Base-by-base conservation (phyloP, 495 filamentous ascomycete species). In the Tuber aestivum region DNA sequence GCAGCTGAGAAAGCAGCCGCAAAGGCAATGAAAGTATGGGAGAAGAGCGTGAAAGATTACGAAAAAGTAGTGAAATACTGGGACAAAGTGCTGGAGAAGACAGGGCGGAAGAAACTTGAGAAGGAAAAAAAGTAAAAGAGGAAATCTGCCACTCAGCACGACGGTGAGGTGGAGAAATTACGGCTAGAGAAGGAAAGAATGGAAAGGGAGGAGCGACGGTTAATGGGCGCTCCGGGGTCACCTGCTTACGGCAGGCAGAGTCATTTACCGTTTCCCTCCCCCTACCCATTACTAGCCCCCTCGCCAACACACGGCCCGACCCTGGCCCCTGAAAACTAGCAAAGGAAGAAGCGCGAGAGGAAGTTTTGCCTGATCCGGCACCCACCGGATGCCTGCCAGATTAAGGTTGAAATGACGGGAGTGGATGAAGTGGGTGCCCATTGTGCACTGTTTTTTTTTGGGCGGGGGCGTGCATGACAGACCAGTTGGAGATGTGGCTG, bases 361-460 rank as follows among this genome's bases (percentile, higher is more conserved):
- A 94, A 91, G 74, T 97, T 97, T 84, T 95, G 94, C 83, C 89
- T 91, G 76, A 83, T 94, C 0, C 93, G 94, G 0, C 78, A 84
- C 12, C 83, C 85, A 44, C 83, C 86, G 8, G 92, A 97, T 82
- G 82, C 89, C 42, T 87, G 88, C 70, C 97, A 94, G 94, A 84
- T 91, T 5, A 86, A 90, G 45, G 86, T 97, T 0, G 90, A 88
- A 81, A 95, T 97, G 91, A 87, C 90, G 42, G 89, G 90, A 48
- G 90, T 95, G 70, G 93, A 97, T 81, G 92, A 97, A 80, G 92
- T 97, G 6, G 89, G 87, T 12, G 94, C 94, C 5, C 94, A 97
- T 83, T 94, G 92, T 72, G 90, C 92, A 4, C 85, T 97, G 74
- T 97, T 97, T 83, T 89, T 93, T 61, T 85, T 88, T 0, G 88